Conservation (phyloP, 805 yeast genomes). For the Candida maesae region DNA sequence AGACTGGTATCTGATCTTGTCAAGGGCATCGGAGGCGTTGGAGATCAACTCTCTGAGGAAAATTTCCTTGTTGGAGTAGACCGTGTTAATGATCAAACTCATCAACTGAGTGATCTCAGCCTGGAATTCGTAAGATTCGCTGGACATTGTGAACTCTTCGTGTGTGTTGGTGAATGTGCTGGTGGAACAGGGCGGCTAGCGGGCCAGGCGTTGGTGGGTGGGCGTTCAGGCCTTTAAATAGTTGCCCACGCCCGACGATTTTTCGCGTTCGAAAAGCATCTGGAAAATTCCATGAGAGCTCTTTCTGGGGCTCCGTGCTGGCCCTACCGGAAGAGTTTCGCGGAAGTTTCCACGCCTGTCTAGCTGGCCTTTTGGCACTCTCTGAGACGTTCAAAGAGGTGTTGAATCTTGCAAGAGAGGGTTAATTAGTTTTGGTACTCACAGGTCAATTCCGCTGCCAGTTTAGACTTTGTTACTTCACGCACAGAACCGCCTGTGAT, state of each 20-base stretch:
- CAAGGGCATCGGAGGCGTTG: constrained; percentile 98
- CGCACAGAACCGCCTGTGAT: too few relatives aligned
- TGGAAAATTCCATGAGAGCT: constrained; percentile 16
- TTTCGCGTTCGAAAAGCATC: constrained; percentile 4
- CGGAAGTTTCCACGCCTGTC: too few relatives aligned
- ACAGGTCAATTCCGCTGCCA: too few relatives aligned
- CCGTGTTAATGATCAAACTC: constrained; percentile 99
- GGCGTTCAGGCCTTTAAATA: constrained; percentile 5
- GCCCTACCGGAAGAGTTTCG: too few relatives aligned
- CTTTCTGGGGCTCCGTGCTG: too few relatives aligned
- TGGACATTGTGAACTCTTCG: constrained; percentile 11
- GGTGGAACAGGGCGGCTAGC: not conserved
- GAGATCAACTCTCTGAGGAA: constrained; percentile 98
- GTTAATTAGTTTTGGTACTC: too few relatives aligned
- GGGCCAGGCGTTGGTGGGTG: not conserved
- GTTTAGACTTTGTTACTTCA: too few relatives aligned
- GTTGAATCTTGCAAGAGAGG: too few relatives aligned
- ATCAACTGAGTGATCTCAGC: constrained; percentile 99
- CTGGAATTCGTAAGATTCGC: constrained; percentile 93
- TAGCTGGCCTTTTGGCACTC: too few relatives aligned
- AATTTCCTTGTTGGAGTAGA: constrained; percentile 98
- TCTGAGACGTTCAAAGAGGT: too few relatives aligned
- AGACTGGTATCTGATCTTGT: constrained; percentile 96
- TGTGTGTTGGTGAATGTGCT: not conserved
- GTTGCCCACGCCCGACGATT: constrained; percentile 3